Evolutionary conservation across 495 filamentous ascomycete species (phyloP).

Genomic region (Neurospora hispaniola): DNA sequence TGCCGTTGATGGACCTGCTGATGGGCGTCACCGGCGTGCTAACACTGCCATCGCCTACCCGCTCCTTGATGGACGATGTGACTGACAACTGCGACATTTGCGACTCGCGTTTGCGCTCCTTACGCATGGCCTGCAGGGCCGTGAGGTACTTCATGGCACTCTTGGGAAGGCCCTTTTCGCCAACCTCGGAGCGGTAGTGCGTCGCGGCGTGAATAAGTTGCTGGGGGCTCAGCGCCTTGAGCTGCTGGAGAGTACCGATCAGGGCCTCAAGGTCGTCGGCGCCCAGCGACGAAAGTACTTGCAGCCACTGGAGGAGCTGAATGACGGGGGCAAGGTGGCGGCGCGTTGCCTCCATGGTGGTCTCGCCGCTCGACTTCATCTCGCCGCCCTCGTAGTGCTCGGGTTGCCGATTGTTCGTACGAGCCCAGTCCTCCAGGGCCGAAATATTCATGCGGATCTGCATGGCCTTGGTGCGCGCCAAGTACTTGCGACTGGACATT

Average conservation of each 20-base stretch:
- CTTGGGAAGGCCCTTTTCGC: constrained; percentile 82
- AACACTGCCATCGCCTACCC: constrained; percentile 5
- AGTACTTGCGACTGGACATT: constrained; percentile 88
- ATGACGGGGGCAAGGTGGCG: constrained; percentile 83
- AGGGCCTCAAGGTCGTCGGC: constrained; percentile 76
- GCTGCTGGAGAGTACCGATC: constrained; percentile 73
- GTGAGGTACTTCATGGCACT: constrained; percentile 77
- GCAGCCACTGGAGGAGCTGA: constrained; percentile 93
- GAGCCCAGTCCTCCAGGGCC: constrained; percentile 88
- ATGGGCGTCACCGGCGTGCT: background rate
- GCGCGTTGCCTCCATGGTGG: constrained; percentile 68
- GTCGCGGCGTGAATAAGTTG: constrained; percentile 90
- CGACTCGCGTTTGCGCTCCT: constrained; percentile 33
- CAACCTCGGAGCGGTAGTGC: constrained; percentile 89
- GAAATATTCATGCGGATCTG: constrained; percentile 99
- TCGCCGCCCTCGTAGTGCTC: constrained; percentile 94
- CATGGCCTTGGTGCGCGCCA: constrained; percentile 97
- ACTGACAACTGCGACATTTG: constrained; percentile 11
- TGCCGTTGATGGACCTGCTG: constrained; percentile 5
- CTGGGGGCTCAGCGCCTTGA: constrained; percentile 70
- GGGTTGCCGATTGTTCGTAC: constrained; percentile 82
- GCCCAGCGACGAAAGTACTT: constrained; percentile 93
- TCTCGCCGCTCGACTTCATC: constrained; percentile 76
- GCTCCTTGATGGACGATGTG: constrained; percentile 22
- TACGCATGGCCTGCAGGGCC: constrained; percentile 56